phyloP scores from a whole-genome alignment of 768 basidiomycete species.

The Tulasnella sp. region DNA sequence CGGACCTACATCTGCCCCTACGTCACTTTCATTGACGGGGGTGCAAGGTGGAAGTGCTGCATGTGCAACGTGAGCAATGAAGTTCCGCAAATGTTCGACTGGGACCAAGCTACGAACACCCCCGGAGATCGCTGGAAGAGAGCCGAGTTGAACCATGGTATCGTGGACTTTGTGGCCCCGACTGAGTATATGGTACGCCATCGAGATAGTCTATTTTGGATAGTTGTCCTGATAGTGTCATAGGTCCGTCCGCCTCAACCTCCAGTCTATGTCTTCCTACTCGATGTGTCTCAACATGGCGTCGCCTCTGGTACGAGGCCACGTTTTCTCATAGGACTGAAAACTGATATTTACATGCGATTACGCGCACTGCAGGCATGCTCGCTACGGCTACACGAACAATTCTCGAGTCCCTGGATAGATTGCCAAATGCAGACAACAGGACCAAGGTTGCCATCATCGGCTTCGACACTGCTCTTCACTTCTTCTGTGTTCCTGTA shows the following conservation, averaged over 20 bases:
- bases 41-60: slow-evolving; percentile 97
- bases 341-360: background rate
- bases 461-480: slow-evolving; percentile 85
- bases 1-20: slow-evolving; percentile 97
- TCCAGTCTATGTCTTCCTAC: slow-evolving; percentile 92
- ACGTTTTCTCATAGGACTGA: background rate
- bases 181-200: slow-evolving; percentile 91
- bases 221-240: background rate
- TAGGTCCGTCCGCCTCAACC: slow-evolving; percentile 88
- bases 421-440: slow-evolving; percentile 90
- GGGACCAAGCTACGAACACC: slow-evolving; percentile 91
- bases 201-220: background rate
- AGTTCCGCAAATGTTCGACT: slow-evolving; percentile 96
- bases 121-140: slow-evolving; percentile 94
- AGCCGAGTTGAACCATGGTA: slow-evolving; percentile 86
- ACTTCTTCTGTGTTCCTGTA: slow-evolving; percentile 94
- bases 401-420: slow-evolving; percentile 90
- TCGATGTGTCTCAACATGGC: slow-evolving; percentile 91
- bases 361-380: slow-evolving; percentile 60
- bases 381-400: slow-evolving; percentile 97
- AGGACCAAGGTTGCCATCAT: slow-evolving; percentile 91
- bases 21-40: slow-evolving; percentile 96
- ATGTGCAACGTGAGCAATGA: slow-evolving; percentile 99
- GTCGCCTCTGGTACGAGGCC: slow-evolving; percentile 70
- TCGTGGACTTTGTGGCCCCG: slow-evolving; percentile 96